Conservation (phyloP, 306 rosid genomes). For the Potentilla sterilis region DNA sequence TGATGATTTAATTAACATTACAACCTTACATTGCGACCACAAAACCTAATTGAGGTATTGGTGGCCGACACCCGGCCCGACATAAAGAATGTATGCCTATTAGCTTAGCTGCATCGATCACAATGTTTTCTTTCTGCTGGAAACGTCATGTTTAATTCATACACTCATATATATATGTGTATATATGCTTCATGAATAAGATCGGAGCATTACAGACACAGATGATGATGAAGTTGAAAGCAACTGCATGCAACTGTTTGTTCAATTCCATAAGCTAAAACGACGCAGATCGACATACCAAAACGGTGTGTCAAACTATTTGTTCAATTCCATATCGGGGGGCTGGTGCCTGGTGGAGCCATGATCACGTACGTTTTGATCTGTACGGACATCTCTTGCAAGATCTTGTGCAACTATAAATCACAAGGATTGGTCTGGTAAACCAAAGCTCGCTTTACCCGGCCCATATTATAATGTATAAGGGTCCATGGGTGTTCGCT, state of each 20-base stretch:
- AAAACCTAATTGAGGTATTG: background rate
- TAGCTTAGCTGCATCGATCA: background rate
- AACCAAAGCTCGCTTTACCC: no score
- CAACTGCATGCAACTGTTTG: background rate
- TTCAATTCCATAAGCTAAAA: background rate
- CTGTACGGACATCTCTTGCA: conserved; percentile 21
- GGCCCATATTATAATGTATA: no score
- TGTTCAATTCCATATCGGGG: background rate
- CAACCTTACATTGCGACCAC: background rate
- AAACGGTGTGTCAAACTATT: background rate
- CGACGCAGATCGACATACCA: background rate
- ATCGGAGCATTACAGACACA: background rate
- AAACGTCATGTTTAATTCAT: background rate
- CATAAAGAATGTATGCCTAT: conserved; percentile 47
- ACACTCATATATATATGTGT: background rate
- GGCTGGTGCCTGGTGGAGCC: background rate
- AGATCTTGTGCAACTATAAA: conserved; percentile 12
- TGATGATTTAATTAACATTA: background rate
- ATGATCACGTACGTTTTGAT: background rate
- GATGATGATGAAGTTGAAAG: background rate
- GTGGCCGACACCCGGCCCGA: conserved; percentile 44
- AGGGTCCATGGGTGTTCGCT: no score
- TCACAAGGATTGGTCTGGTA: no score
- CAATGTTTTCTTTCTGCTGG: background rate
- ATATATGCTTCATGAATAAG: background rate